Conservation (phyloP, 2,329 filamentous ascomycete species). For the Ascochyta koolunga region DNA sequence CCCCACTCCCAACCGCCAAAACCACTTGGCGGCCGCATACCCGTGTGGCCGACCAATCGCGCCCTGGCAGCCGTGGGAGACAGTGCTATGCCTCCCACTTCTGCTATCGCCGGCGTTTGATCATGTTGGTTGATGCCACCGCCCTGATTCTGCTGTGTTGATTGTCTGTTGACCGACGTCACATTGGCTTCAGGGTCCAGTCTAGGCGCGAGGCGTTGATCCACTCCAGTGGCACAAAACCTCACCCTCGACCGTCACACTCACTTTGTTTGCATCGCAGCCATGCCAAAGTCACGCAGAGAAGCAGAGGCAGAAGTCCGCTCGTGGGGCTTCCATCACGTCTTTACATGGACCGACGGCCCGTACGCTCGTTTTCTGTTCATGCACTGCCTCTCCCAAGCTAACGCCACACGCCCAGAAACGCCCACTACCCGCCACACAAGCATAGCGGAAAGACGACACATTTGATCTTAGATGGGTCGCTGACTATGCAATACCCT, state of each 20-base stretch:
- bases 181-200: constrained; percentile 10
- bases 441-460: constrained; percentile 69
- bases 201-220: constrained; percentile 4
- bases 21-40: constrained; percentile 32
- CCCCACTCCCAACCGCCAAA: constrained; percentile 14
- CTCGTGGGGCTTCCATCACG: constrained; percentile 71
- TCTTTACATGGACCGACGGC: constrained; percentile 75
- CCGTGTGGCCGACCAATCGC: constrained; percentile 28
- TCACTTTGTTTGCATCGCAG: background rate
- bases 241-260: background rate
- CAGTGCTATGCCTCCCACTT: background rate
- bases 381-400: too few relatives aligned
- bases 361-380: constrained; percentile 58
- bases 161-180: constrained; percentile 14
- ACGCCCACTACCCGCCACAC: constrained; percentile 72
- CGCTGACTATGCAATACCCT: constrained; percentile 71
- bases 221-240: background rate
- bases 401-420: constrained; percentile 52
- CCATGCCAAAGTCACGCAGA: constrained; percentile 50
- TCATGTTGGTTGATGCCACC: background rate
- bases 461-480: constrained; percentile 69
- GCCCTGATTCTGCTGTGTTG: constrained; percentile 1
- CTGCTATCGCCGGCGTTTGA: background rate
- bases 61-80: constrained; percentile 9
- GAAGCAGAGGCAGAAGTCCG: constrained; percentile 67